These are phyloP conservation scores for Fraxinus floribunda DNA, from an alignment of 305 asterid genomes.

Conservation along the genomic window DNA sequence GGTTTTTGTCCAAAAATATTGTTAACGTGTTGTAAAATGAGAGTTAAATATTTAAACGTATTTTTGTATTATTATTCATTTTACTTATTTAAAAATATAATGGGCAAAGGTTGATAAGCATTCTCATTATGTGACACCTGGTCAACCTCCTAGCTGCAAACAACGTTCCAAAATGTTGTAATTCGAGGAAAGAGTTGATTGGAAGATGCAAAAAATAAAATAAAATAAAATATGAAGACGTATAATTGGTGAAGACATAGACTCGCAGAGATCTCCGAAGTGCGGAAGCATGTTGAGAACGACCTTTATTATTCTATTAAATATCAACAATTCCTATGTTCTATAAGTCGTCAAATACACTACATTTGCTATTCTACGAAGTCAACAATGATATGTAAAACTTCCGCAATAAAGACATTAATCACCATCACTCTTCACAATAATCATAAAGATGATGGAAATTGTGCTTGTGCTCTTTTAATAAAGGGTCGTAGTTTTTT, in stretches of 20 bases:
- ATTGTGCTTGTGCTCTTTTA: background rate
- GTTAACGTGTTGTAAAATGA: too few relatives aligned
- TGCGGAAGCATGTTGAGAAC: background rate
- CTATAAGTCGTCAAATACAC: background rate
- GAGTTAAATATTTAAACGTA: too few relatives aligned
- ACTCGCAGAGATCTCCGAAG: background rate
- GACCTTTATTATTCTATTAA: too few relatives aligned
- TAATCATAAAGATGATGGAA: background rate
- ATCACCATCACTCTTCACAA: background rate
- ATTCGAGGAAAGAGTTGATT: background rate
- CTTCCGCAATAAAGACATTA: background rate
- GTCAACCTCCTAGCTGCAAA: background rate
- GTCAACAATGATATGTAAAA: background rate
- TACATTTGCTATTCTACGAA: background rate
- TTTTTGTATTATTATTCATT: too few relatives aligned
- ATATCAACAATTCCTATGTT: too few relatives aligned
- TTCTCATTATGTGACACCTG: too few relatives aligned
- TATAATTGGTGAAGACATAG: background rate
- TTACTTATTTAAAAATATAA: too few relatives aligned
- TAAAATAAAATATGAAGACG: too few relatives aligned
- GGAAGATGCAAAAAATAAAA: background rate
- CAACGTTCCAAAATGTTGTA: background rate
- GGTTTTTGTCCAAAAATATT: too few relatives aligned
- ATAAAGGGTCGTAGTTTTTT: background rate
- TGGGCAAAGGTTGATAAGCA: too few relatives aligned